Conservation (phyloP, 495 filamentous ascomycete genomes). For the Penicillium atrosanguineum region DNA sequence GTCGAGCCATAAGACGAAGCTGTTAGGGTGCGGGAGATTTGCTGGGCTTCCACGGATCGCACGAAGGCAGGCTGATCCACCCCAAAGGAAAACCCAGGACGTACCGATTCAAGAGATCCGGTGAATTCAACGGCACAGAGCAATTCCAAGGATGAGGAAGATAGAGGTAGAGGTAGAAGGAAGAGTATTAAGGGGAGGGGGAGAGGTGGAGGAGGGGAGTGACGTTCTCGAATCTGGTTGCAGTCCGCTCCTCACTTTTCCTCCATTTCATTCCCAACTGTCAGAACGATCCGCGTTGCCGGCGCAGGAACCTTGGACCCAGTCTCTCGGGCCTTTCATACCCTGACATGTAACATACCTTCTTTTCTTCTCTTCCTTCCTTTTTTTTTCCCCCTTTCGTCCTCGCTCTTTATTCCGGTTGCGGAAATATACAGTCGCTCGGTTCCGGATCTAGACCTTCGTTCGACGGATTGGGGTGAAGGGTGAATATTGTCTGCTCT, state of each 20-base stretch:
- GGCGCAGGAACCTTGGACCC: slow-evolving; percentile 23
- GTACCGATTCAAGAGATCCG: slow-evolving; percentile 1
- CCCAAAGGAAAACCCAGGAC: slow-evolving; percentile 1
- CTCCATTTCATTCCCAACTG: slow-evolving; percentile 18
- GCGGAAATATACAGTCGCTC: not conserved
- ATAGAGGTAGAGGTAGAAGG: slow-evolving; percentile 9
- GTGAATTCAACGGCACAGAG: not conserved
- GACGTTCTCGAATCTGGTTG: slow-evolving; percentile 19
- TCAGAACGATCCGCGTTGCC: slow-evolving; percentile 16
- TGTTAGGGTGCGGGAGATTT: slow-evolving; percentile 43
- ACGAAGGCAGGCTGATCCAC: slow-evolving; percentile 15
- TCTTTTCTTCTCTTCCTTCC: not conserved
- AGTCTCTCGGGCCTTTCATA: slow-evolving; percentile 1
- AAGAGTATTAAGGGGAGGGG: slow-evolving; percentile 4
- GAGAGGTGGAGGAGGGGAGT: slow-evolving; percentile 10
- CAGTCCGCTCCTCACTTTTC: not conserved
- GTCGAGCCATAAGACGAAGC: slow-evolving; percentile 33
- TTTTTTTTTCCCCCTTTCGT: not conserved
- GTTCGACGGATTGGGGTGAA: not conserved
- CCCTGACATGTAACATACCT: not conserved
- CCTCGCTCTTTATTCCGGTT: not conserved
- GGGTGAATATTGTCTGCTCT: no score
- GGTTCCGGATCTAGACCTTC: not conserved
- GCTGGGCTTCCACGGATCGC: slow-evolving; percentile 38
- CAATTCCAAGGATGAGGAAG: not conserved